phyloP scores from a whole-genome alignment of 1,284 basidiomycete genomes.

The Moesziomyces parantarcticus region DNA sequence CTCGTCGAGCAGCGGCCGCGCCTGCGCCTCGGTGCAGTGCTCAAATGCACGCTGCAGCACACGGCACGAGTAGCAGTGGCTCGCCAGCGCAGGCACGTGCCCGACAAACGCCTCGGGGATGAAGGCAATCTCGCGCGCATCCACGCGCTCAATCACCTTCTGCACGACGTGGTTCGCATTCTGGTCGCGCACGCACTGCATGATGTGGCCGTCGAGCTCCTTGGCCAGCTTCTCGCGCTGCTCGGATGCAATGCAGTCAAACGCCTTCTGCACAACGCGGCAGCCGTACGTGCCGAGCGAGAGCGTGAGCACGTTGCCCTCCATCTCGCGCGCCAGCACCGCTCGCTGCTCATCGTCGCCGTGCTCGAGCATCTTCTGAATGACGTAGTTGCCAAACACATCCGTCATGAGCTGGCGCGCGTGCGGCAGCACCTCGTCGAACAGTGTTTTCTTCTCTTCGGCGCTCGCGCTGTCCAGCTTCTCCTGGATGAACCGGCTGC shows the following conservation, averaged over 20 bases:
- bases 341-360: constrained; percentile 78
- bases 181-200: constrained; percentile 88
- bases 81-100: constrained; percentile 84
- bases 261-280: constrained; percentile 70
- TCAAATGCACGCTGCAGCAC: constrained; percentile 94
- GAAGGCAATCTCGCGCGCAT: constrained; percentile 80
- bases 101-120: constrained; percentile 79
- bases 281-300: constrained; percentile 97
- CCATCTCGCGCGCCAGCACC: constrained; percentile 79
- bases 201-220: constrained; percentile 83
- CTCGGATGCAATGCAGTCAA: constrained; percentile 72
- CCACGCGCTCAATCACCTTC: constrained; percentile 68
- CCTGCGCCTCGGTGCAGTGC: constrained; percentile 72
- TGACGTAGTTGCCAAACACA: constrained; percentile 94
- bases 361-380: constrained; percentile 94
- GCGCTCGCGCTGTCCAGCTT: constrained; percentile 75
- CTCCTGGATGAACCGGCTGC: constrained; percentile 74
- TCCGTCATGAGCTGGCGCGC: constrained; percentile 86
- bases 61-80: constrained; percentile 93
- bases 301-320: constrained; percentile 80
- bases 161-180: constrained; percentile 92
- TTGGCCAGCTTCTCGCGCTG: constrained; percentile 58
- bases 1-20: constrained; percentile 83
- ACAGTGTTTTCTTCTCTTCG: constrained; percentile 73
- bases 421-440: constrained; percentile 88